Evolutionary conservation across 176 grass and related monocot species (phyloP), one percentile per base, ranked within the genome.

Genomic region (Lolium perenne): DNA sequence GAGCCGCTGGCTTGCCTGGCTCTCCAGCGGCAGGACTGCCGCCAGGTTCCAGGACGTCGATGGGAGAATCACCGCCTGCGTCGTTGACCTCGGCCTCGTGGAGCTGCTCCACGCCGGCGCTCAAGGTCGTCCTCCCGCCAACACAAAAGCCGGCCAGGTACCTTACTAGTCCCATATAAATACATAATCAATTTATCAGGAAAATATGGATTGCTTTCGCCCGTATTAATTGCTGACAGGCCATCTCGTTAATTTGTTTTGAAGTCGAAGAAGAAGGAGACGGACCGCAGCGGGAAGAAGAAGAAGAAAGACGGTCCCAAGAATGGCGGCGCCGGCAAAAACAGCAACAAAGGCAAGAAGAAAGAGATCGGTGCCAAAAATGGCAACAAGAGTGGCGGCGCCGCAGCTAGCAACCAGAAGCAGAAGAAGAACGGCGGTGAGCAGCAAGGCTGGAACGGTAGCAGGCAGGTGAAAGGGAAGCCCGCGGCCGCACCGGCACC

Each of bases 391-490:
- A 46, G 21, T 8, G 21, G 54, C 38, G 56, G 59, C 59, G 6
- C 55, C 6, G 32, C 16, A 16, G 26, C 13, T 32, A 15, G 51
- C 55, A 58, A 25, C 59, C 9, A 8, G 21, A 61, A 20, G 58
- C 9, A 8, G 21, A 71, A 71, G 59, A 71, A 71, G 38, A 32
- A 61, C 4, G 55, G 76, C 20, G 18, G 54, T 32, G 32, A 38
- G 38, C 55, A 40, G 76, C 17, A 78, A 17, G 53, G 9, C 11
- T 4, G 54, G 32, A 26, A 59, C 7, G 75, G 75, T 8, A 3
- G 35, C 76, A 78, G 57, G 38, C 17, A 4, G 35, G 41, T 20
- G 56, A 79, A 20, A 46, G 56, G 38, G 18, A 79, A 79, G 76
- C 20, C 22, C 12, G 41, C 21, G 6, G 20, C 56, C 32, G 55